phyloP scores from a whole-genome alignment of 2,329 filamentous ascomycete genomes.

The Arthrobotrys entomopaga region DNA sequence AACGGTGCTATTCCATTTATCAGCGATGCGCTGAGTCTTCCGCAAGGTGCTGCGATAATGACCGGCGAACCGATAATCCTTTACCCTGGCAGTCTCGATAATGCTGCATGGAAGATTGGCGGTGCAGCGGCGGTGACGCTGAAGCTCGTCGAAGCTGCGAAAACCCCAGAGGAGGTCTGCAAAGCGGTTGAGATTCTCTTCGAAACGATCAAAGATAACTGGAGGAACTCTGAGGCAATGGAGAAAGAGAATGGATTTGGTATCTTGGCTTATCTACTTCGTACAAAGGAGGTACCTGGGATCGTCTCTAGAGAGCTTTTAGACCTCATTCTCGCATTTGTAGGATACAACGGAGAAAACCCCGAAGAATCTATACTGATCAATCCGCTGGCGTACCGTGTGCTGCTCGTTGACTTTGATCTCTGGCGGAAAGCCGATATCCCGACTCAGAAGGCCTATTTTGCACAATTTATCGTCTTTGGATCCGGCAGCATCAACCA shows the following conservation, averaged over 20 bases:
- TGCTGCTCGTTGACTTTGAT: slow-evolving; percentile 90
- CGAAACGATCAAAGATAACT: slow-evolving; percentile 85
- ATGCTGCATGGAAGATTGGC: slow-evolving; percentile 91
- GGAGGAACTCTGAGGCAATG: slow-evolving; percentile 98
- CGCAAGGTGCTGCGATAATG: slow-evolving; percentile 82
- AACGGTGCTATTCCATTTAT: slow-evolving; percentile 88
- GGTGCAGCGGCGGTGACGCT: slow-evolving; percentile 87
- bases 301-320: slow-evolving; percentile 72
- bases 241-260: slow-evolving; percentile 94
- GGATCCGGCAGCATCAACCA: slow-evolving; percentile 89
- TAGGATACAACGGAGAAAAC: slow-evolving; percentile 83
- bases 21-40: slow-evolving; percentile 84
- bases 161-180: slow-evolving; percentile 75
- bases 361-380: slow-evolving; percentile 91
- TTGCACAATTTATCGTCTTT: slow-evolving; percentile 89
- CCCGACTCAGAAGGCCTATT: slow-evolving; percentile 86
- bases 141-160: slow-evolving; percentile 82
- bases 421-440: slow-evolving; percentile 85
- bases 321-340: slow-evolving; percentile 80
- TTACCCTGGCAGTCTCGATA: slow-evolving; percentile 84
- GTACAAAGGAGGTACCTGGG: slow-evolving; percentile 68
- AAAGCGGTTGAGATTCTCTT: slow-evolving; percentile 85
- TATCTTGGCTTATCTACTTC: slow-evolving; percentile 82
- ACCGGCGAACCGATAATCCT: slow-evolving; percentile 84
- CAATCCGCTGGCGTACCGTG: slow-evolving; percentile 92